Evolutionary conservation across 192 early-diverging fungal genomes (phyloP).

Genomic region (Spizellomyces punctatus): DNA sequence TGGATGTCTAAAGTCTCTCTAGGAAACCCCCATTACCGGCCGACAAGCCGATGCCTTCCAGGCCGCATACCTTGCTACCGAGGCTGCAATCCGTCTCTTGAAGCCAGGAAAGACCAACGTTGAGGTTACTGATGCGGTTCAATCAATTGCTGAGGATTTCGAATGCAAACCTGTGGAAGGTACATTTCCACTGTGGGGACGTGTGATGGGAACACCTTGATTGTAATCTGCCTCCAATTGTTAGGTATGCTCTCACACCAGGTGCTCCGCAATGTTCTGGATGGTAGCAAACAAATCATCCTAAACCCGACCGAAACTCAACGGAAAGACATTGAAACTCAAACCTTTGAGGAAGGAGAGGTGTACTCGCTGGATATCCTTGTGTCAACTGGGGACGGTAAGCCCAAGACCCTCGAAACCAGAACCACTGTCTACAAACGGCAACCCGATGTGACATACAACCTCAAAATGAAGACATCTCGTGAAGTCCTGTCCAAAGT

Average conservation of each 20-base stretch:
- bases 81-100: constrained; percentile 84
- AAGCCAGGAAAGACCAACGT: constrained; percentile 77
- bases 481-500: constrained; percentile 74
- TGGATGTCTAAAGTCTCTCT: neutral
- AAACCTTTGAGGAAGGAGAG: constrained; percentile 77
- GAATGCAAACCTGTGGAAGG: constrained; percentile 88
- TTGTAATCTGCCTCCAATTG: constrained; percentile 28
- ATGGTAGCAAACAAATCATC: constrained; percentile 93
- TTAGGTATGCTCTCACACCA: constrained; percentile 79
- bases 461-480: constrained; percentile 86
- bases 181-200: neutral
- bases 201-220: neutral
- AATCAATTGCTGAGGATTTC: constrained; percentile 79
- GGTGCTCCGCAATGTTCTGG: constrained; percentile 82
- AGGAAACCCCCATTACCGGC: constrained; percentile 69
- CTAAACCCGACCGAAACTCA: constrained; percentile 81
- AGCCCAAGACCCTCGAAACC: constrained; percentile 59
- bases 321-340: constrained; percentile 65
- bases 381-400: constrained; percentile 87
- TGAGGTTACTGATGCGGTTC: constrained; percentile 77
- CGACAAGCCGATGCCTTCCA: constrained; percentile 83
- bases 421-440: constrained; percentile 92
- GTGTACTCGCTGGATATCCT: constrained; percentile 93
- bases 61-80: constrained; percentile 82
- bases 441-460: constrained; percentile 77